A percentile compares a stretch with the other conserved stretches of the same genome.
Conservation (phyloP, 768 basidiomycete species). For the Termitomyces heimii region DNA sequence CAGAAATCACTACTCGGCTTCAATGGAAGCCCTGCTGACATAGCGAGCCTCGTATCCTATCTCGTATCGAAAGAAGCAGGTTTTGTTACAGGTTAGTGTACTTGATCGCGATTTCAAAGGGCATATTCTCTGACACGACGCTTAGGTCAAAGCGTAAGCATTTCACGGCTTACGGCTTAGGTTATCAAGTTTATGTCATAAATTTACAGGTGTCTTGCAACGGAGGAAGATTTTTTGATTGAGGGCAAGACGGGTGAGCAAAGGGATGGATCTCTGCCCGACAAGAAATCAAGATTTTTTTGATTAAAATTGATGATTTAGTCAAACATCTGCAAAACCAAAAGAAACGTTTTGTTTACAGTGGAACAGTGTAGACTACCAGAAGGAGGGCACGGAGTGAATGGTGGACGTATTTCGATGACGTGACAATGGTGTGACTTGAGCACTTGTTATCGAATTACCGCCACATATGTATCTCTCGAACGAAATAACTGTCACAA, state of each 20-base stretch:
- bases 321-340: too few species aligned
- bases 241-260: neutral
- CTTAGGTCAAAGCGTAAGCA: neutral
- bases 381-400: too few species aligned
- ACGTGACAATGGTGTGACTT: too few species aligned
- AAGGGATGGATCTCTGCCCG: too few species aligned
- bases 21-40: conserved; percentile 19
- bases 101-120: neutral
- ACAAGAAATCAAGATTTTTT: too few species aligned
- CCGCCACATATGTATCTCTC: too few species aligned
- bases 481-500: too few species aligned
- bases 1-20: conserved; percentile 4
- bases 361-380: too few species aligned
- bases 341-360: too few species aligned
- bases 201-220: neutral
- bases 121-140: neutral
- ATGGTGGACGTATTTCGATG: too few species aligned
- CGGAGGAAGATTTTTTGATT: neutral
- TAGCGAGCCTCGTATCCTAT: conserved; percentile 31
- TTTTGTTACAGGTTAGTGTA: conserved; percentile 20
- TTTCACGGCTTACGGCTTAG: neutral
- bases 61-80: conserved; percentile 26
- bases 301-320: too few species aligned
- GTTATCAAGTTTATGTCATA: neutral
- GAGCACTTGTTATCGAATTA: too few species aligned